Base-by-base conservation (phyloP, 192 early-diverging fungal genomes). In the Podila verticillata region DNA sequence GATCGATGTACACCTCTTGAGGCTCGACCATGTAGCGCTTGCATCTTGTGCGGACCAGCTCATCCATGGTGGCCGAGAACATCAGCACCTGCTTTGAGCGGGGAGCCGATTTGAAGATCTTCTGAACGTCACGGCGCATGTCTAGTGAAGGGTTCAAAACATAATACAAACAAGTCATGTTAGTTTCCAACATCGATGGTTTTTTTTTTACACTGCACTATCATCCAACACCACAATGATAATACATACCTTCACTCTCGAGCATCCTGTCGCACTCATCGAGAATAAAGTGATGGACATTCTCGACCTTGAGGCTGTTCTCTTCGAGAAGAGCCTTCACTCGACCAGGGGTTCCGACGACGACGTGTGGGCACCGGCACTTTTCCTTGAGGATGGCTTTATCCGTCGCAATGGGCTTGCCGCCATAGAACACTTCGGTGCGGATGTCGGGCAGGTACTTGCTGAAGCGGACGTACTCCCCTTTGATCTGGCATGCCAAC, bases 221-320 rank as follows among this genome's bases (percentile, higher is more conserved):
- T 24, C 49, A 51, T 19, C 17, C 49, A 51, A 51, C 15, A 7
- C 5, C 7, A 6, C 22, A 13, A 51, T 17, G 20, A 22, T 22
- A 47, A 63, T 22, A 90, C 90, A 86, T 91, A 96, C 96, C 95
- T 58, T 97, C 83, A 56, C 91, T 84, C 35, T 98, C 96, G 32
- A 99, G 83, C 86, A 99, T 93, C 88, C 97, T 97, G 87, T 99
- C 97, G 84, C 97, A 99, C 87, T 99, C 97, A 81, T 99, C 97
- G 48, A 99, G 87, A 34, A 99, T 95, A 90, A 99, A 99, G 91
- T 96, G 94, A 92, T 94, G 97, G 73, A 99, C 88, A 66, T 88
- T 92, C 57, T 84, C 84, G 48, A 97, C 80, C 60, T 91, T 93
- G 57, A 99, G 86, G n/a, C 78, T 66, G 82, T 93, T 93, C 22